Evolutionary conservation across 2,329 filamentous ascomycete genomes (phyloP), one percentile per base, ranked within the genome.

Genomic region (Verticillium isaacii): DNA sequence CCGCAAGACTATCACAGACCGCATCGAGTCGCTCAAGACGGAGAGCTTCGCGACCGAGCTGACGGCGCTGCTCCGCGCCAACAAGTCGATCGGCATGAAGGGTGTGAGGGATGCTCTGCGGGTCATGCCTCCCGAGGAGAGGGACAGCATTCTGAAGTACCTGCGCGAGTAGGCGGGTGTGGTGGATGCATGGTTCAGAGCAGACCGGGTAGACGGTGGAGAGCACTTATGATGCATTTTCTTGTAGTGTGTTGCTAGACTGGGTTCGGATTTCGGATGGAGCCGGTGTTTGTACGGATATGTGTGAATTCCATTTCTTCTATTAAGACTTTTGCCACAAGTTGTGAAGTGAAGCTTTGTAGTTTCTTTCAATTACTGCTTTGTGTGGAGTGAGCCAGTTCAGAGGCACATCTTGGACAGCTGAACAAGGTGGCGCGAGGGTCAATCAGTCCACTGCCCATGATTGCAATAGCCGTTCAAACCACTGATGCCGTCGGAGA

Each of bases 71-170:
- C 70, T 83, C 61, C 75, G 78, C 32, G 70, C 70, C 60, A 78
- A 82, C 68, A 80, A 80, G 71, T 85, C 92, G 68, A 89, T 92
- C 8, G 84, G 88, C 59, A 85, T 96, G 73, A 93, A 90, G 82
- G 94, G 95, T 70, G 88, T 99, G 25, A 88, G 92, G 70, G 89
- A 94, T 68, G 86, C 96, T 66, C 78, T 98, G 68, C 88, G 89
- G 70, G 93, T 94, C 74, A 86, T 99, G 80, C 92, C 93, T 19
- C 89, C 93, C 58, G 87, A 86, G 66, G 93, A 99, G 83, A 90
- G 92, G 74, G 93, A 97, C 77, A 86, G 90, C 75, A 84, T 96
- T 60, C 81, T 97, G 64, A 80, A 83, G 74, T 86, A 81, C 67
- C 71, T 87, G 61, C 74, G 78, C 67, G 81, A 78, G 70, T 80